Evolutionary conservation across 2,329 filamentous ascomycete genomes (phyloP), one percentile per base, ranked within the genome.

Genomic region (Phialocephala subalpina): DNA sequence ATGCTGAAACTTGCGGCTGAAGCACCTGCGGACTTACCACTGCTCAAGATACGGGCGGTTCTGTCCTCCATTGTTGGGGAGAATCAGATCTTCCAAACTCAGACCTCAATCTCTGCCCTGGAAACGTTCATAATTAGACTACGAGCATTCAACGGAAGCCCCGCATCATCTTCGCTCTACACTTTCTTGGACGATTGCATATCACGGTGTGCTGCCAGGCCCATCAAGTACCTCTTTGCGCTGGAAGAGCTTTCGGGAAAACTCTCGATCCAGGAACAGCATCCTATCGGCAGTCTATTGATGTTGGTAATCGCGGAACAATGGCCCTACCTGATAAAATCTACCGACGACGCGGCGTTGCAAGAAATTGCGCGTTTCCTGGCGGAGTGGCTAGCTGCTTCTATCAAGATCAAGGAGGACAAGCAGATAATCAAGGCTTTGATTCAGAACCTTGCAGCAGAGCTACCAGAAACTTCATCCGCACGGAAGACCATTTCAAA

Each of bases 141-240:
- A 27, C 77, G 76, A 69, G 45, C 68, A 11, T 65, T 73, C 5
- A 73, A 75, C 29, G 61, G 63, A 67, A 49, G 63, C 66, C 76
- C 77, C 14, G 76, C 77, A 14, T 77, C 83, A 70, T 78, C 81
- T 16, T 71, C 75, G 0, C 75, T 94, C 0, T 91, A 92, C 80
- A 77, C 82, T 0, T 97, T 96, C 74, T 77, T 97, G 29, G 94
- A 97, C 74, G 94, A 97, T 68, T 97, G 93, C 77, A 83, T 92
- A 60, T 88, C 87, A 35, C 87, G 94, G 27, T 92, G 92, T 71
- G 89, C 90, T 18, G 89, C 86, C 64, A 90, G 90, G 27, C 92
- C 93, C 0, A 90, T 97, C 74, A 97, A 93, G 75, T 95, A 97
- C 73, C 87, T 96, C 33, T 91, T 96, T 67, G 82, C 88, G 73